Percentiles rank a stretch among this genome's conserved stretches.
These are phyloP conservation scores for Candida suzukii DNA, from an alignment of 805 yeast species.

Conservation along the genomic window DNA sequence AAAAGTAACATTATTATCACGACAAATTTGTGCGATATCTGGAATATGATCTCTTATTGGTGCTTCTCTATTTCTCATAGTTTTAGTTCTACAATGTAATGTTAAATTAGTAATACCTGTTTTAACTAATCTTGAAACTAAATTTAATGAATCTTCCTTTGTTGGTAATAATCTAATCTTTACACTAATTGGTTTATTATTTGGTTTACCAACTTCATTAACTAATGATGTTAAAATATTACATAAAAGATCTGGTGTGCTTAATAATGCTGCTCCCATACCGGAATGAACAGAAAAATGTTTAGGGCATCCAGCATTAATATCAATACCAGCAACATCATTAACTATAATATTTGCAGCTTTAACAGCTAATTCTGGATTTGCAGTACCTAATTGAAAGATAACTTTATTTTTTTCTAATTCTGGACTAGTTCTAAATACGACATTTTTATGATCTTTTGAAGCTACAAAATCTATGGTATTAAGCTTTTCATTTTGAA, in stretches of 20 bases:
- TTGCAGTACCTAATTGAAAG: slow-evolving; percentile 87
- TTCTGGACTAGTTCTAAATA: slow-evolving; percentile 66
- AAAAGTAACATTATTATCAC: slow-evolving; percentile 56
- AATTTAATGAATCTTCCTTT: slow-evolving; percentile 48
- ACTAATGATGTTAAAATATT: slow-evolving; percentile 65
- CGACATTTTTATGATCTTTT: slow-evolving; percentile 39
- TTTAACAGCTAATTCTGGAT: slow-evolving; percentile 76
- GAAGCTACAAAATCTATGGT: slow-evolving; percentile 53
- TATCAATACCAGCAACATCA: slow-evolving; percentile 90
- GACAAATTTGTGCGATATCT: slow-evolving; percentile 55
- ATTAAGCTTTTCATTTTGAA: slow-evolving; percentile 44
- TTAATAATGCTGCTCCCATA: slow-evolving; percentile 92
- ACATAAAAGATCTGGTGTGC: slow-evolving; percentile 74
- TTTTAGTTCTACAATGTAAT: slow-evolving; percentile 83
- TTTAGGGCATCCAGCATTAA: slow-evolving; percentile 96
- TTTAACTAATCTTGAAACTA: slow-evolving; percentile 49
- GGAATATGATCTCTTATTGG: slow-evolving; percentile 70
- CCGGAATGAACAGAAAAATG: slow-evolving; percentile 93
- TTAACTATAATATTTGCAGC: slow-evolving; percentile 77
- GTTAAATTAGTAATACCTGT: slow-evolving; percentile 88
- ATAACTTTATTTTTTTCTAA: slow-evolving; percentile 62
- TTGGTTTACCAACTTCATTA: slow-evolving; percentile 70
- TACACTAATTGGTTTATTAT: slow-evolving; percentile 76
- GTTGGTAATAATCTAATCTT: slow-evolving; percentile 76
- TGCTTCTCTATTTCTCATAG: slow-evolving; percentile 80